Conservation (phyloP, 2,329 filamentous ascomycete genomes). For the Fusarium pseudoanthophilum region DNA sequence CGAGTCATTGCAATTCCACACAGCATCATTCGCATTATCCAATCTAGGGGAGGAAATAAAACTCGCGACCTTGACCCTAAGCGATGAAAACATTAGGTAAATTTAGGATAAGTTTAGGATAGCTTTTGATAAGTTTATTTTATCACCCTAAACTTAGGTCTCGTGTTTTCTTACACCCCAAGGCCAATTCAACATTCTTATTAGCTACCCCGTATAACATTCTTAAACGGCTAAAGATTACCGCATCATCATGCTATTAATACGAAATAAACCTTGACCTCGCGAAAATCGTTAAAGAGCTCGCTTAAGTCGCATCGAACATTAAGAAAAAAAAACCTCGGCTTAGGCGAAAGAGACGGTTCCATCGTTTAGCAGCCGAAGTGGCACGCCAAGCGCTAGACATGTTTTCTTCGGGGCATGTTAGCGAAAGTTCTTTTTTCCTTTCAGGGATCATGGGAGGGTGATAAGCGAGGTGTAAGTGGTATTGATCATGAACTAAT, state of each 20-base stretch:
- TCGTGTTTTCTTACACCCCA: too few relatives aligned
- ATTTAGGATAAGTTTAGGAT: background rate
- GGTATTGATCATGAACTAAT: background rate
- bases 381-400: conserved; percentile 16
- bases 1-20: background rate
- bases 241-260: background rate
- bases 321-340: background rate
- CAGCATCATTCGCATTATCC: too few relatives aligned
- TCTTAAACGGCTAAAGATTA: background rate
- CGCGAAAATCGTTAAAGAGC: conserved; percentile 1
- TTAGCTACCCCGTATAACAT: background rate
- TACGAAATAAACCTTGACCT: conserved; percentile 20
- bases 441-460: conserved; percentile 1
- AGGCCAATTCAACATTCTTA: background rate
- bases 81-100: too few relatives aligned
- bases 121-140: too few relatives aligned
- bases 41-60: too few relatives aligned
- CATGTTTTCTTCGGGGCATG: background rate
- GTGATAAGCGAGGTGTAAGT: conserved; percentile 31
- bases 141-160: too few relatives aligned
- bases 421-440: conserved; percentile 3
- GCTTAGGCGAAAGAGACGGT: conserved; percentile 35
- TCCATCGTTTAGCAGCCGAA: conserved; percentile 44
- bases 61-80: too few relatives aligned
- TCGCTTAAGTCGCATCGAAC: conserved; percentile 12